A percentile compares a stretch with the other conserved stretches of the same genome.
Conservation (phyloP, 441 rosid genomes). For the Populus hybrid region DNA sequence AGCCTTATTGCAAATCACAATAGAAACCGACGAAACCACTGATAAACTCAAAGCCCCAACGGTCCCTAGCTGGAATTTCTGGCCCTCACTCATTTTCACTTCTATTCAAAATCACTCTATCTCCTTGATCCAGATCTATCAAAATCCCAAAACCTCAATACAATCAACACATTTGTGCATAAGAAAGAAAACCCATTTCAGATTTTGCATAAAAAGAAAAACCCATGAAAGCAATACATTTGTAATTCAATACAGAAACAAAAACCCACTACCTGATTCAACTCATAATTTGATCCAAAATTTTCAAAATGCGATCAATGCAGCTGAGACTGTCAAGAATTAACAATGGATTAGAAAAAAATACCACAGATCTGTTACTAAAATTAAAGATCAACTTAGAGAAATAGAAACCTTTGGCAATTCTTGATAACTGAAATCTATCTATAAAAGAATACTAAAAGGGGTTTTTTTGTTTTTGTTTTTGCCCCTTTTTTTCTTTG, state of each 20-base stretch:
- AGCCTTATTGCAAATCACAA: conserved; percentile 98
- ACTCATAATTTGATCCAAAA: neutral
- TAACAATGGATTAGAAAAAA: neutral
- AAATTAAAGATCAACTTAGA: neutral
- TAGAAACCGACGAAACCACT: conserved; percentile 93
- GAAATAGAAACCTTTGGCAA: neutral
- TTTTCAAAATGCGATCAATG: neutral
- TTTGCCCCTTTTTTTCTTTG: no score
- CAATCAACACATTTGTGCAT: neutral
- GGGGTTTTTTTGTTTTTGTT: neutral
- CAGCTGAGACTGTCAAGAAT: neutral
- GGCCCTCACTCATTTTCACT: conserved; percentile 71
- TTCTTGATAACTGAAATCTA: neutral
- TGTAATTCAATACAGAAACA: neutral
- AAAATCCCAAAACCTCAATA: neutral
- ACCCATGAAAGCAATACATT: neutral
- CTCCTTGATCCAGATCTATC: conserved; percentile 39
- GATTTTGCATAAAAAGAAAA: neutral
- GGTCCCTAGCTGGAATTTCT: conserved; percentile 90
- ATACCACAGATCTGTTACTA: neutral
- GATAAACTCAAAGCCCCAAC: conserved; percentile 90
- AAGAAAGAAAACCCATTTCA: neutral
- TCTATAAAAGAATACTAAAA: neutral
- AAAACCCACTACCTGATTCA: neutral
- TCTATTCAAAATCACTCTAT: conserved; percentile 13